Evolutionary conservation across 176 grass and related monocot genomes (phyloP), one percentile per base, ranked within the genome.

Genomic region (Pontederia paniculata): DNA sequence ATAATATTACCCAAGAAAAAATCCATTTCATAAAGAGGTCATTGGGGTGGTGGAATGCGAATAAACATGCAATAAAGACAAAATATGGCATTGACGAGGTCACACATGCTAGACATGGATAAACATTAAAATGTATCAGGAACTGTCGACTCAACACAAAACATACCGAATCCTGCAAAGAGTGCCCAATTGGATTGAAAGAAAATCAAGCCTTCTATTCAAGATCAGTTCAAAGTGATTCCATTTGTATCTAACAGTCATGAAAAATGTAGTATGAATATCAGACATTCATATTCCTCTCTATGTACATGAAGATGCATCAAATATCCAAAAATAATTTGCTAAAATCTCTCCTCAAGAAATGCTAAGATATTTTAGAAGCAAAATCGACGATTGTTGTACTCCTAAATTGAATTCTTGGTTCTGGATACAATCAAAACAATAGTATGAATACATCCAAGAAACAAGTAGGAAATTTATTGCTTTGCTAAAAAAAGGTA

Each of bases 391-490:
- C 12, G 23, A 53, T 21, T 14, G 17, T 15, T 31, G 15, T 17
- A 15, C 37, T 54, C 14, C 57, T 25, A 45, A 8, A 50, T 55
- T 21, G 10, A 44, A 62, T 55, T 50, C 49, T 12, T 21, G 41
- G 42, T 42, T 37, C 9, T 47, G 1, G 15, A 57, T 57, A 48
- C 91, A 97, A 83, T 98, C 83, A 44, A 98, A 98, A 60, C 93
- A 98, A 65, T 91, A 91, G 80, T 98, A 98, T 55, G 93, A 71
- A 84, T 98, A 90, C 77, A 98, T 88, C 83, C 85, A 91, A 75
- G 86, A 88, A 57, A 98, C 62, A 42, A 98, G 87, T 21, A 91
- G 50, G 69, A 88, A 88, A 75, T 89, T 91, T 59, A 77, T 75
- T 75, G 62, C 69, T 53, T 82, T 98, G 57, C 93, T 86, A 84